Evolutionary conservation across 2,329 filamentous ascomycete genomes (phyloP).

Genomic region (Parafenestella ontariensis): DNA sequence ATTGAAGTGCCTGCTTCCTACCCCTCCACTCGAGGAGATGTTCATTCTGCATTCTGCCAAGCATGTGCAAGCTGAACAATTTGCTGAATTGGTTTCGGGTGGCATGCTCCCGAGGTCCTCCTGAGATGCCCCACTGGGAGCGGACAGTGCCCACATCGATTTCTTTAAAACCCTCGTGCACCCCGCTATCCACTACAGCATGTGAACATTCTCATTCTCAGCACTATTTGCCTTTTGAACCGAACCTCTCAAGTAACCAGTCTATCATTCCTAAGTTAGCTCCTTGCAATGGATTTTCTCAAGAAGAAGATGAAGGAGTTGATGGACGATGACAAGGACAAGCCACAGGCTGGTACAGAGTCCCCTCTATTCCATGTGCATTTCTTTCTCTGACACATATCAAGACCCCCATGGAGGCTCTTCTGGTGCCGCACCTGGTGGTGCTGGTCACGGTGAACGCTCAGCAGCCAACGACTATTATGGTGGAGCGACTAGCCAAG

Average conservation of each 20-base stretch:
- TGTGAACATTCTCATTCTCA: conserved; percentile 12
- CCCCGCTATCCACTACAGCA: conserved; percentile 11
- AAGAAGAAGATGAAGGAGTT: conserved; percentile 57
- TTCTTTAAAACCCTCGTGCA: conserved; percentile 20
- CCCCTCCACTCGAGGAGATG: conserved; percentile 16
- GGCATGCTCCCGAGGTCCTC: conserved; percentile 5
- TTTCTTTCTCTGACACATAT: background rate
- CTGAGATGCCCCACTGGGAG: conserved; percentile 16
- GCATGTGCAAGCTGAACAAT: conserved; percentile 20
- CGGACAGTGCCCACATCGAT: conserved; percentile 13
- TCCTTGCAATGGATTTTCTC: conserved; percentile 52
- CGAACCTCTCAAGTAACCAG: background rate
- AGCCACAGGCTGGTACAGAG: conserved; percentile 3
- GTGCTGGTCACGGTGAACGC: conserved; percentile 29
- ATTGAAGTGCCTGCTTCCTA: conserved; percentile 13
- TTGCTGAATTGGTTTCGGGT: conserved; percentile 13
- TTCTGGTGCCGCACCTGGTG: conserved; percentile 15
- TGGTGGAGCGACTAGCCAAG: conserved; percentile 15
- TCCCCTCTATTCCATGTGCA: background rate
- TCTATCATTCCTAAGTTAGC: background rate
- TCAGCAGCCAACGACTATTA: conserved; percentile 29
- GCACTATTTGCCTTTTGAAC: background rate
- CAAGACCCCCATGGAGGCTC: conserved; percentile 8
- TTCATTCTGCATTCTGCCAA: conserved; percentile 25
- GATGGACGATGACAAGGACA: conserved; percentile 47